Base-by-base conservation (phyloP, 495 filamentous ascomycete genomes). In the Hypoxylon cercidicola region DNA sequence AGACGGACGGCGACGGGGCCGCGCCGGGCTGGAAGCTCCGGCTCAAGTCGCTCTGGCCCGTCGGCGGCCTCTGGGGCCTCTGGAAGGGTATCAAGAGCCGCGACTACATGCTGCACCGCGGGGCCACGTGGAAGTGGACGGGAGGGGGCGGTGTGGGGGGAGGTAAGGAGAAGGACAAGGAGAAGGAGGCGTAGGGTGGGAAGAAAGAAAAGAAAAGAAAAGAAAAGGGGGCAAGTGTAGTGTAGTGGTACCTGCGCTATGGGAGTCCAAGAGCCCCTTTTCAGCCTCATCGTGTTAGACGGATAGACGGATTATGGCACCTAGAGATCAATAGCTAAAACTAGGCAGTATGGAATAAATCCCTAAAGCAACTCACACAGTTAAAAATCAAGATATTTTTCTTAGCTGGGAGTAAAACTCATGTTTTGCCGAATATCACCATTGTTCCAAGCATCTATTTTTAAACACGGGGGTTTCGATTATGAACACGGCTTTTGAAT, bases 51-150 rank as follows among this genome's bases (percentile, higher is more conserved):
- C 57, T 68, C 47, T 77, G 78, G 79, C 85, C 84, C 1, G 25
- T 87, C 1, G 79, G 82, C 7, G 85, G 85, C 1, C 64, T 88
- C 2, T 86, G 79, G 62, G 85, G 85, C 0, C 77, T 88, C 15
- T 78, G 72, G 64, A 84, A 83, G 76, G 80, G 80, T 9, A 87
- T 88, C 19, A 63, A 74, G 57, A 86, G 83, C 57, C 73, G 77
- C 53, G 82, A 85, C 51, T 87, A 87, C 49, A 68, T 84, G 54
- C 71, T 83, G 32, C 83, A 85, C 54, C 79, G 83, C 16, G 65
- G 75, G 8, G 80, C 82, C 0, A 73, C 72, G 55, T 87, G 85
- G 84, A 84, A 79, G 71, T 83, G 75, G 71, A 79, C n/a, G n/a
- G n/a, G n/a, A n/a, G n/a, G n/a, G n/a, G n/a, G n/a, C n/a, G n/a